These are phyloP conservation scores for Amanita thiersii DNA, from an alignment of 768 basidiomycete species.

Conservation along the genomic window DNA sequence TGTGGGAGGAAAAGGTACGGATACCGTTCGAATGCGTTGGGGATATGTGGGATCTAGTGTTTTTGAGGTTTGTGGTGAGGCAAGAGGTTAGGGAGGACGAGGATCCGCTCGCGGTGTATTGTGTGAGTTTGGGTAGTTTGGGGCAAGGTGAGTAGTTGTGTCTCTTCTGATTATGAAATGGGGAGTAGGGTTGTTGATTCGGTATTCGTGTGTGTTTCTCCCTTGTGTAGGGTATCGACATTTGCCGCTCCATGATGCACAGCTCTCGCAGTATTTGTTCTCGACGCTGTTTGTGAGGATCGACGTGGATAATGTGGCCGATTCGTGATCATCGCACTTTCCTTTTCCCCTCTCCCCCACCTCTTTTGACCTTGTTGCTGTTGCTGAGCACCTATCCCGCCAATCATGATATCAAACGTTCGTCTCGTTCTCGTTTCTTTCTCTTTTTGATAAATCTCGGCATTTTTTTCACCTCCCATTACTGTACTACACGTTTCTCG, in stretches of 20 bases:
- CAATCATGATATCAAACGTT: too few species aligned
- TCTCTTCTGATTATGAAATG: conserved; percentile 2
- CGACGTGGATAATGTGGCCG: not conserved
- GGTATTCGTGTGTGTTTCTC: not conserved
- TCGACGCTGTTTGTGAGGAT: conserved; percentile 77
- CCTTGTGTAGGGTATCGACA: conserved; percentile 70
- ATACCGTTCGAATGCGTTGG: conserved; percentile 76
- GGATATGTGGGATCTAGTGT: conserved; percentile 75
- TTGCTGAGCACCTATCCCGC: too few species aligned
- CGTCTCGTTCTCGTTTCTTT: too few species aligned
- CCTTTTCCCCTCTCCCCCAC: not conserved
- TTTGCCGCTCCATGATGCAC: conserved; percentile 84
- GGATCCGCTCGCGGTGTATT: conserved; percentile 70
- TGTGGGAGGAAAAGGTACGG: conserved; percentile 69
- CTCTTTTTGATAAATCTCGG: too few species aligned
- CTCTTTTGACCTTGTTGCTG: not conserved
- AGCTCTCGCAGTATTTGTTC: conserved; percentile 86
- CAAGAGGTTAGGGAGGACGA: conserved; percentile 46
- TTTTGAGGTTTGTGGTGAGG: conserved; percentile 74
- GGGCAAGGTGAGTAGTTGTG: conserved; percentile 47
- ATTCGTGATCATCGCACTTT: too few species aligned
- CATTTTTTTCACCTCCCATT: too few species aligned
- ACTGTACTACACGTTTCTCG: too few species aligned
- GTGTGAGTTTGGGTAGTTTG: conserved; percentile 65
- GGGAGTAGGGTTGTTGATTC: conserved; percentile 4